Evolutionary conservation across 2,329 filamentous ascomycete species (phyloP).

Genomic region (Cryphonectria radicalis): DNA sequence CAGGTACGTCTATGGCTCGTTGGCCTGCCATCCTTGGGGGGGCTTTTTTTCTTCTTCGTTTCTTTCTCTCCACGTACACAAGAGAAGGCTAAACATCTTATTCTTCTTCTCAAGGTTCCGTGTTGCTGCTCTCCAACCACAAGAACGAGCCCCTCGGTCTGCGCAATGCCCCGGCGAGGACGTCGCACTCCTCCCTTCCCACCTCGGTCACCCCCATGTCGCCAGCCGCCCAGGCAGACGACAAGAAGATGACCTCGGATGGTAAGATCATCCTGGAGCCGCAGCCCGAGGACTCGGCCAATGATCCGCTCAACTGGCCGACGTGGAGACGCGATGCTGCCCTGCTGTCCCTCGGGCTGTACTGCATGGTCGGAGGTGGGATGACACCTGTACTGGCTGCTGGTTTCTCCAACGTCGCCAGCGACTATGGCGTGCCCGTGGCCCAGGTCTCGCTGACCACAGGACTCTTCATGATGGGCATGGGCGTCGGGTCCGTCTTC

Average conservation of each 20-base stretch:
- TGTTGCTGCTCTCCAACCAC: slow-evolving; percentile 58
- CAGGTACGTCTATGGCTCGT: slow-evolving; percentile 58
- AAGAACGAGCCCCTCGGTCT: slow-evolving; percentile 64
- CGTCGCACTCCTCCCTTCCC: slow-evolving; percentile 62
- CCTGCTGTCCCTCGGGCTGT: slow-evolving; percentile 82
- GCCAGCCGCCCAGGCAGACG: slow-evolving; percentile 31
- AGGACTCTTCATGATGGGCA: slow-evolving; percentile 90
- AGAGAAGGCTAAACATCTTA: neutral
- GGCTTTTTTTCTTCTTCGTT: too few species aligned
- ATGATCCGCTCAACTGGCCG: slow-evolving; percentile 94
- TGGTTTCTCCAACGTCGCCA: slow-evolving; percentile 81
- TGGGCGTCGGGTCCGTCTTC: slow-evolving; percentile 83
- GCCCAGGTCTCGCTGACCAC: slow-evolving; percentile 83
- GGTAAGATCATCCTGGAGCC: slow-evolving; percentile 87
- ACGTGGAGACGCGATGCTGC: slow-evolving; percentile 79
- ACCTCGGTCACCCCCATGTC: slow-evolving; percentile 42
- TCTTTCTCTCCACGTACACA: too few species aligned
- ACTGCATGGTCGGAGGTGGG: slow-evolving; percentile 87
- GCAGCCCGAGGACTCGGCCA: slow-evolving; percentile 86
- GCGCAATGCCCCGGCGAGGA: slow-evolving; percentile 59
- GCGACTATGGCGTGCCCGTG: slow-evolving; percentile 66
- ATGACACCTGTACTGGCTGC: slow-evolving; percentile 91
- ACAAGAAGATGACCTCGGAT: slow-evolving; percentile 72
- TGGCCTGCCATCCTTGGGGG: neutral
- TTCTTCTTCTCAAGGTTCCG: slow-evolving; percentile 51